Conservation (phyloP, 805 yeast genomes). For the Metschnikowia cerradonensis region DNA sequence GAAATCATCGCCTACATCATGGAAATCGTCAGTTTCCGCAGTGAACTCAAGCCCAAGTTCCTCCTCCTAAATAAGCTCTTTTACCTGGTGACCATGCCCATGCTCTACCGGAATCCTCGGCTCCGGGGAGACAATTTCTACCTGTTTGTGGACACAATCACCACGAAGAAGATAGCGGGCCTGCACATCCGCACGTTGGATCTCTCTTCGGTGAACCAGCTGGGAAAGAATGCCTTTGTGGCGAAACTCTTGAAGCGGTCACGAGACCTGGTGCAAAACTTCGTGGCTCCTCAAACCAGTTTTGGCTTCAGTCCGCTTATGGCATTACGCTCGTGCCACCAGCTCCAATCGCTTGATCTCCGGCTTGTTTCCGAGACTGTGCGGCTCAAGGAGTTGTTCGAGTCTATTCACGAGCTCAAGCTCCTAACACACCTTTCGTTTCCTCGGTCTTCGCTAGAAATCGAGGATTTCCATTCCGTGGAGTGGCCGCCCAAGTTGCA, state of each 20-base stretch:
- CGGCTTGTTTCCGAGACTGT: constrained; percentile 89
- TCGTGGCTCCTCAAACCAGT: constrained; percentile 91
- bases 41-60: constrained; percentile 42
- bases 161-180: constrained; percentile 51
- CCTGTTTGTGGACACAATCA: constrained; percentile 66
- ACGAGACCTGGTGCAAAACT: constrained; percentile 55
- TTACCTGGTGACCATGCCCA: constrained; percentile 57
- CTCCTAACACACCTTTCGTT: constrained; percentile 72
- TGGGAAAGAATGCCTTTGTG: constrained; percentile 88
- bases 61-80: constrained; percentile 60
- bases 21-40: constrained; percentile 26
- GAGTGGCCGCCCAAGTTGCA: constrained; percentile 78
- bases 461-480: constrained; percentile 51
- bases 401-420: constrained; percentile 60
- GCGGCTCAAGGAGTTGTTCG: constrained; percentile 73
- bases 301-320: constrained; percentile 88
- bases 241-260: constrained; percentile 80
- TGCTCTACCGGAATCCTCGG: constrained; percentile 60
- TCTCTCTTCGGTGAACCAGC: constrained; percentile 74
- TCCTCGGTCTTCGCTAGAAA: constrained; percentile 80
- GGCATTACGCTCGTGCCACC: constrained; percentile 68
- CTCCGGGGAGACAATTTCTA: constrained; percentile 66
- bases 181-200: constrained; percentile 62
- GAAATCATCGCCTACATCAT: constrained; percentile 33
- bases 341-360: constrained; percentile 64